A percentile compares a stretch with the other conserved stretches of the same genome.
Conservation (phyloP, 1,284 basidiomycete species). For the Ustilago esculenta region DNA sequence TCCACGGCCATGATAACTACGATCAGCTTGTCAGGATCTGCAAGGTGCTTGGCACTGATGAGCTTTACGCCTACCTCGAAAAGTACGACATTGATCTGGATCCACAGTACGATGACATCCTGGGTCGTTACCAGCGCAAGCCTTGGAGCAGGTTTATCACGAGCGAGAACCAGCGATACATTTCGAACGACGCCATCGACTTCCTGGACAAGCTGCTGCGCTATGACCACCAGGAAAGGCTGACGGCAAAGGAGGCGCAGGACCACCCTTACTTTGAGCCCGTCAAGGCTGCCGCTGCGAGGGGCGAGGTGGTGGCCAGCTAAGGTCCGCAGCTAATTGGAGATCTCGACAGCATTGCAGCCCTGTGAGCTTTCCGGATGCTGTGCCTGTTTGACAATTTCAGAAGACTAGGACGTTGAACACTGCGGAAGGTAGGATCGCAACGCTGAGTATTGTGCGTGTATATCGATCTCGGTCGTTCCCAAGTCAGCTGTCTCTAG, state of each 20-base stretch:
- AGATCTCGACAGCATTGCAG: no score
- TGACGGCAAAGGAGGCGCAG: conserved; percentile 77
- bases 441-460: no score
- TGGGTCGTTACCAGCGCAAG: conserved; percentile 79
- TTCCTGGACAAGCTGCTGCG: conserved; percentile 93
- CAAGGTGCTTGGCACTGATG: conserved; percentile 96
- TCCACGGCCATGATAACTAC: conserved; percentile 99
- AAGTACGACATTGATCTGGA: conserved; percentile 75
- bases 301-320: conserved; percentile 47
- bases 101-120: conserved; percentile 66
- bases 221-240: conserved; percentile 95
- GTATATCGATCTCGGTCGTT: no score
- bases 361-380: no score
- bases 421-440: no score
- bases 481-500: no score
- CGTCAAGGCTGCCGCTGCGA: conserved; percentile 46
- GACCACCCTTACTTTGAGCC: conserved; percentile 64
- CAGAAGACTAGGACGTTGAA: no score
- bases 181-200: conserved; percentile 81
- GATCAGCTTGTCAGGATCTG: conserved; percentile 98
- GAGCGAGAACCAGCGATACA: conserved; percentile 90
- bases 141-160: conserved; percentile 73
- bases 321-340: no score
- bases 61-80: conserved; percentile 76
- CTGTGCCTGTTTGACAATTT: no score